Percentiles rank a stretch among this genome's conserved stretches.
Conservation (phyloP, 208 protist genomes). For the Endotrypanum monterogeii region DNA sequence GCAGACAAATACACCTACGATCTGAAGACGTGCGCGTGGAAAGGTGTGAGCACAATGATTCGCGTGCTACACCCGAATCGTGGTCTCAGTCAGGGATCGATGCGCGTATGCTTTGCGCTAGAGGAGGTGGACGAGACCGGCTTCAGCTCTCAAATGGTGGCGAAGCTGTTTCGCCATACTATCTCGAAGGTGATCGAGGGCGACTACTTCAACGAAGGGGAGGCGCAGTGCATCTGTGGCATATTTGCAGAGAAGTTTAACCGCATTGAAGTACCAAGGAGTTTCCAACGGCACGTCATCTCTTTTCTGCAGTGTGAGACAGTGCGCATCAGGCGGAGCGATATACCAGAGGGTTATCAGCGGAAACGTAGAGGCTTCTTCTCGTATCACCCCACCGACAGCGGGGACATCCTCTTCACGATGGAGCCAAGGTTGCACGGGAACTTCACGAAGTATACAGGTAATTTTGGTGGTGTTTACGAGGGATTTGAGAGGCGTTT, state of each 20-base stretch:
- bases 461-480: slow-evolving; percentile 79
- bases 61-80: slow-evolving; percentile 57
- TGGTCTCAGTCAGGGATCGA: slow-evolving; percentile 61
- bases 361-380: slow-evolving; percentile 62
- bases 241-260: slow-evolving; percentile 84
- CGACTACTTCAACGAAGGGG: slow-evolving; percentile 89
- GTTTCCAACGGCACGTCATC: slow-evolving; percentile 54
- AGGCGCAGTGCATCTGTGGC: slow-evolving; percentile 87
- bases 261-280: slow-evolving; percentile 29
- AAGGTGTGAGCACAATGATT: slow-evolving; percentile 56
- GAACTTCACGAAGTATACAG: slow-evolving; percentile 89
- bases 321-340: slow-evolving; percentile 49
- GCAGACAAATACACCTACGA: slow-evolving; percentile 72
- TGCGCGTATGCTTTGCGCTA: slow-evolving; percentile 84
- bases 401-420: slow-evolving; percentile 64
- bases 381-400: slow-evolving; percentile 66
- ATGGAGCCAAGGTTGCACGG: slow-evolving; percentile 85
- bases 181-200: slow-evolving; percentile 62
- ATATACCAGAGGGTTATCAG: slow-evolving; percentile 53
- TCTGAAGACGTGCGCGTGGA: slow-evolving; percentile 58
- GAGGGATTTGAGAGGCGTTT: slow-evolving; percentile 61
- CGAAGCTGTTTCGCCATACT: slow-evolving; percentile 81
- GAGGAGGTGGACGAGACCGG: slow-evolving; percentile 80
- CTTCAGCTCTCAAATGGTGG: slow-evolving; percentile 56
- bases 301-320: slow-evolving; percentile 90